A percentile compares a stretch with the other conserved stretches of the same genome.
Evolutionary conservation across 106 monocot genomes (phyloP).

Genomic region (Dendrobium catenatum): DNA sequence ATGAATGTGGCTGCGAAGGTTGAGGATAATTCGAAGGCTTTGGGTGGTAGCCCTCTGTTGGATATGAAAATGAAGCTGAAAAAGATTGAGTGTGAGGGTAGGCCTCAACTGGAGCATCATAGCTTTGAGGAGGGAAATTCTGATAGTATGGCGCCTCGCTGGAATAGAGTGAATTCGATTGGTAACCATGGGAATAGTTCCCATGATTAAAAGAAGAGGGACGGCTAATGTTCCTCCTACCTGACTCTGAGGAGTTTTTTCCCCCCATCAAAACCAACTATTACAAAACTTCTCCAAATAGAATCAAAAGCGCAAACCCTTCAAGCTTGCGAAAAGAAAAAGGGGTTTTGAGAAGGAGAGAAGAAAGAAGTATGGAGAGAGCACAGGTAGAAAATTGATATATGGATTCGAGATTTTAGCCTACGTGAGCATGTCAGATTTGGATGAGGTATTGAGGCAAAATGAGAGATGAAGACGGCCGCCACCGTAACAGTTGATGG

Average conservation of each 20-base stretch:
- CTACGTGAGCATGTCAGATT: background rate
- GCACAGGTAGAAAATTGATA: background rate
- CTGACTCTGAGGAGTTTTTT: slow-evolving; percentile 5
- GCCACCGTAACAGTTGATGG: background rate
- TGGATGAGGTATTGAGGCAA: background rate
- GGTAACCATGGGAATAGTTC: background rate
- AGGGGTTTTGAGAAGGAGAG: background rate
- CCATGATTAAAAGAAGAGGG: slow-evolving; percentile 3
- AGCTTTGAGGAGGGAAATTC: slow-evolving; percentile 5
- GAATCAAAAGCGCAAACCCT: background rate
- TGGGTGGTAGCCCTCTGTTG: background rate
- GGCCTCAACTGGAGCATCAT: background rate
- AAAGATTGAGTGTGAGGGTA: background rate
- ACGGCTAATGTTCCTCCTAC: background rate
- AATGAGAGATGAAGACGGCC: background rate
- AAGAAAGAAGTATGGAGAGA: background rate
- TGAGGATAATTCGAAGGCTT: slow-evolving; percentile 2
- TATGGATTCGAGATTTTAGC: background rate
- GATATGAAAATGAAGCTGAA: slow-evolving; percentile 5
- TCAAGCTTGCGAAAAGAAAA: background rate
- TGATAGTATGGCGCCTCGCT: background rate
- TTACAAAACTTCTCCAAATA: background rate
- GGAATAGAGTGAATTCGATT: background rate
- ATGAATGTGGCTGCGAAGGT: slow-evolving; percentile 7
- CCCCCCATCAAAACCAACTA: slow-evolving; percentile 5